Conservation (phyloP, 2,329 filamentous ascomycete species). For the Lasiodiplodia hormozganensis region DNA sequence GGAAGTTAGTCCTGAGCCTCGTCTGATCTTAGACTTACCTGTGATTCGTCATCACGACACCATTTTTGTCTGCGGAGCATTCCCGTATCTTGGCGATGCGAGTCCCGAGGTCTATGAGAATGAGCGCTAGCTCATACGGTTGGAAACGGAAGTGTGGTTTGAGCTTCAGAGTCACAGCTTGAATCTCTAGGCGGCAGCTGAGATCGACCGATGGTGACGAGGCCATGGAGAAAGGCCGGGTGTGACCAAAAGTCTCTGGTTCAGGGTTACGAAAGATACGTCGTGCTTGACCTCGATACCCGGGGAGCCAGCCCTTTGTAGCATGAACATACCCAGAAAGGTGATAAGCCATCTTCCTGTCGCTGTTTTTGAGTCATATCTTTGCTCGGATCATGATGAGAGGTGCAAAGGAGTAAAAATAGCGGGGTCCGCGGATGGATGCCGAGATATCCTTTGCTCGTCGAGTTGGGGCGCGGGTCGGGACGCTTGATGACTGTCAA, state of each 20-base stretch:
- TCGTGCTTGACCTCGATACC: background rate
- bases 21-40: background rate
- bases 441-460: constrained; percentile 5
- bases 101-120: constrained; percentile 17
- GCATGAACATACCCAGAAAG: background rate
- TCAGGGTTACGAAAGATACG: constrained; percentile 5
- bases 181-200: background rate
- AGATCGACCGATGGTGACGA: constrained; percentile 9
- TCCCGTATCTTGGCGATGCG: constrained; percentile 22
- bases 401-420: background rate
- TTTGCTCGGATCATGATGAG: background rate
- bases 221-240: background rate
- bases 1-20: constrained; percentile 4
- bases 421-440: background rate
- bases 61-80: constrained; percentile 21
- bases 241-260: background rate
- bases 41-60: constrained; percentile 16
- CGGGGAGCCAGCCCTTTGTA: constrained; percentile 3
- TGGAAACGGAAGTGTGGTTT: background rate
- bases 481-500: constrained; percentile 13
- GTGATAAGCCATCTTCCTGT: background rate
- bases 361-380: background rate
- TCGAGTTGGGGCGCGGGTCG: background rate
- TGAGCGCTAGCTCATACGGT: constrained; percentile 27
- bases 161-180: constrained; percentile 6